Evolutionary conservation across 2,329 filamentous ascomycete species (phyloP).

Genomic region (Sphaerulina musiva): DNA sequence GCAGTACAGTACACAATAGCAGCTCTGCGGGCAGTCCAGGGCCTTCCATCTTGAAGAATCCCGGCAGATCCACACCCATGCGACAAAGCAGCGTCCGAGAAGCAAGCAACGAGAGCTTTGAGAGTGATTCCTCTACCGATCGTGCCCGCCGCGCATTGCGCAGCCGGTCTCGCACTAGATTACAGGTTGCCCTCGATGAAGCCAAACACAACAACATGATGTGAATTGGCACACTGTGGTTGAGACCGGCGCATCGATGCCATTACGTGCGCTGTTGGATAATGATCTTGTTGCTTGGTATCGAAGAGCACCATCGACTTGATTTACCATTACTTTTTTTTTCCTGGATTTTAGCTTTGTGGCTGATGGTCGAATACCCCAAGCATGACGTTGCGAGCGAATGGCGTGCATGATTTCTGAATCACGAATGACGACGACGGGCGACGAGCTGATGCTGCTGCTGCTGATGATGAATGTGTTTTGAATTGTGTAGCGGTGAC

Average conservation of each 20-base stretch:
- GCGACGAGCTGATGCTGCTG: neutral
- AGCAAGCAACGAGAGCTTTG: constrained; percentile 8
- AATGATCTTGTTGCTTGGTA: no score
- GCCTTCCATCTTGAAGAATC: constrained; percentile 13
- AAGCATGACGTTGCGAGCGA: neutral
- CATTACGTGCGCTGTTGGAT: neutral
- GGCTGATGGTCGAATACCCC: neutral
- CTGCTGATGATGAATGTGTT: neutral
- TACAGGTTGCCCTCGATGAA: constrained; percentile 4
- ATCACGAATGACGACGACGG: neutral
- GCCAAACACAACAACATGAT: neutral
- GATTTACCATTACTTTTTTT: no score
- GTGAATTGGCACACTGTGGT: neutral
- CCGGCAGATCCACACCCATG: constrained; percentile 4
- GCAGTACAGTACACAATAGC: neutral
- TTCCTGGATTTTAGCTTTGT: neutral
- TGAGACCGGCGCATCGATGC: neutral
- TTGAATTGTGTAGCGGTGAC: neutral
- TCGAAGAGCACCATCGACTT: no score
- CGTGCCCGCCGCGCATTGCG: constrained; percentile 5
- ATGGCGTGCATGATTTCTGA: neutral
- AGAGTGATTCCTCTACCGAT: constrained; percentile 14
- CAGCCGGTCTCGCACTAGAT: constrained; percentile 10
- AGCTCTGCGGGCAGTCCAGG: constrained; percentile 3
- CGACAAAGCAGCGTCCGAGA: constrained; percentile 7